A percentile compares a stretch with the other conserved stretches of the same genome.
Conservation (phyloP, 1,284 basidiomycete species). For the Sphagnurus paluster region DNA sequence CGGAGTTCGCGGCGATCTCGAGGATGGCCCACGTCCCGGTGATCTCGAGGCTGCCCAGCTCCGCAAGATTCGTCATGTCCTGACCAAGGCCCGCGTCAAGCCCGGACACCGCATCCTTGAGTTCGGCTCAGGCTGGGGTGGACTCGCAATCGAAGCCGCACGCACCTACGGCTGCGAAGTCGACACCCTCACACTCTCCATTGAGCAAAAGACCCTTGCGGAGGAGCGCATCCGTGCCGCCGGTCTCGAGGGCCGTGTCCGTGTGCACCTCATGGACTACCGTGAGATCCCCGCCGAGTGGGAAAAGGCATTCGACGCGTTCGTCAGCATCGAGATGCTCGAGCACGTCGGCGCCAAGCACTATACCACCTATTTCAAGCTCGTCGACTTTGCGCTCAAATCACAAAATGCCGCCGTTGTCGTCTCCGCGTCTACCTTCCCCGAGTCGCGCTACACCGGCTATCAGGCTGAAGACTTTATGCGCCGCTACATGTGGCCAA, state of each 20-base stretch:
- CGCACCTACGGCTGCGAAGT: conserved; percentile 75
- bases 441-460: conserved; percentile 69
- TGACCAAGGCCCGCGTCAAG: conserved; percentile 73
- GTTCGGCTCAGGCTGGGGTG: conserved; percentile 93
- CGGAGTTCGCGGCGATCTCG: conserved; percentile 67
- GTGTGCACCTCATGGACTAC: conserved; percentile 88
- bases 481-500: conserved; percentile 92
- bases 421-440: conserved; percentile 83
- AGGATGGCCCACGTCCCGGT: conserved; percentile 47
- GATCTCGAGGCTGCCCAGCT: conserved; percentile 82
- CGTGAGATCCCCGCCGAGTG: conserved; percentile 76
- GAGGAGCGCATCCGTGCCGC: conserved; percentile 78
- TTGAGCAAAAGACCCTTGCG: conserved; percentile 84
- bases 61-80: conserved; percentile 79
- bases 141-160: conserved; percentile 84
- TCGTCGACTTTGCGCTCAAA: conserved; percentile 82
- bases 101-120: conserved; percentile 82
- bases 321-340: conserved; percentile 90
- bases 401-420: conserved; percentile 67
- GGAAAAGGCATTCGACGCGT: conserved; percentile 82
- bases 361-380: conserved; percentile 77
- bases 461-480: conserved; percentile 89
- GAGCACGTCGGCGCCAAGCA: conserved; percentile 78
- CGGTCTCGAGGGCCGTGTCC: conserved; percentile 70
- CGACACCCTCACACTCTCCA: conserved; percentile 84